phyloP scores from a whole-genome alignment of 192 early-diverging fungal genomes.

The Linnemannia schmuckeri region DNA sequence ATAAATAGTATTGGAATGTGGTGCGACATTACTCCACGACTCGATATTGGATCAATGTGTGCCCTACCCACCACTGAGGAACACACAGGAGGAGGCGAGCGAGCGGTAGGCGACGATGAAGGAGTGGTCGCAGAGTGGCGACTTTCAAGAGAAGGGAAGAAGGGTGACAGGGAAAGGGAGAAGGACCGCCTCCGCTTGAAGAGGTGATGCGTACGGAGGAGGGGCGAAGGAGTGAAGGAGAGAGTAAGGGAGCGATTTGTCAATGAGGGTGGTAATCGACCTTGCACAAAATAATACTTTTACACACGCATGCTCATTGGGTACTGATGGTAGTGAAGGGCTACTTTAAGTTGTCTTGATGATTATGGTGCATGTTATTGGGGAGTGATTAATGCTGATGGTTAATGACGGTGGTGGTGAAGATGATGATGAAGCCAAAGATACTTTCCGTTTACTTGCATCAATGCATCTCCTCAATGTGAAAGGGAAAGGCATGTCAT shows the following conservation, averaged over 20 bases:
- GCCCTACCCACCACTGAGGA: conserved; percentile 1
- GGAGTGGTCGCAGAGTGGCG: background rate
- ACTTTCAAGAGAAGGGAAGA: background rate
- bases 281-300: no score
- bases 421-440: background rate
- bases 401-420: background rate
- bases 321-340: background rate
- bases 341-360: background rate
- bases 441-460: background rate
- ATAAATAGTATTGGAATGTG: conserved; percentile 34
- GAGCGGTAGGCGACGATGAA: background rate
- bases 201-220: background rate
- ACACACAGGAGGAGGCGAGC: background rate
- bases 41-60: background rate
- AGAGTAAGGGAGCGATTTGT: background rate
- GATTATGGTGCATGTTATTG: background rate
- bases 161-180: background rate
- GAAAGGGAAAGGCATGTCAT: background rate
- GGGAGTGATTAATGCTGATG: background rate
- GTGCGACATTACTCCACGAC: conserved; percentile 7
- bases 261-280: background rate
- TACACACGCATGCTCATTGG: background rate
- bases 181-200: background rate
- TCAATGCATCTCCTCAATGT: background rate
- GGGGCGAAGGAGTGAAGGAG: background rate